phyloP scores from a whole-genome alignment of 768 basidiomycete genomes.

The Lentinus tigrinus region DNA sequence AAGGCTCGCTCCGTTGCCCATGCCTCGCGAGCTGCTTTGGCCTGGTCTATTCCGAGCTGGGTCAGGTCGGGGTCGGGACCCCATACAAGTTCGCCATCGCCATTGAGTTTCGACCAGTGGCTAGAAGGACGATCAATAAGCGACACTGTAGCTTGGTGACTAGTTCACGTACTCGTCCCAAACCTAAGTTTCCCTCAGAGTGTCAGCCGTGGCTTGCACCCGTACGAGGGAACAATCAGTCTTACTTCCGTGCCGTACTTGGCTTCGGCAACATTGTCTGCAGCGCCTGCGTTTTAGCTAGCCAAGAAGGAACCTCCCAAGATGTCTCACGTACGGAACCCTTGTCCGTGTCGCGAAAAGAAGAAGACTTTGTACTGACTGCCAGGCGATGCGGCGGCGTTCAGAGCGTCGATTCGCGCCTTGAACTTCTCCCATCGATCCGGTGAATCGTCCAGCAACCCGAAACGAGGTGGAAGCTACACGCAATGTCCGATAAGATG shows the following conservation, averaged over 20 bases:
- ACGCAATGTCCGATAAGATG: neutral
- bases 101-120: constrained; percentile 60
- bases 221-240: too few species aligned
- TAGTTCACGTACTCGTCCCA: constrained; percentile 54
- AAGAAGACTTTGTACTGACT: constrained; percentile 63
- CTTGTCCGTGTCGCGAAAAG: constrained; percentile 70
- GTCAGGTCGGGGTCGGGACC: constrained; percentile 76
- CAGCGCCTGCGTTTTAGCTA: neutral
- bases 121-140: constrained; percentile 30
- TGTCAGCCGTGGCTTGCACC: too few species aligned
- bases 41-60: constrained; percentile 54
- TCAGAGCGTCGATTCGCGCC: constrained; percentile 44
- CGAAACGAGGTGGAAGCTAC: constrained; percentile 58
- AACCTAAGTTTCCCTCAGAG: constrained; percentile 25
- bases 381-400: constrained; percentile 35
- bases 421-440: constrained; percentile 52
- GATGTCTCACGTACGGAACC: constrained; percentile 51
- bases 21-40: constrained; percentile 38
- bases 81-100: constrained; percentile 68
- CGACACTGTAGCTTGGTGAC: neutral
- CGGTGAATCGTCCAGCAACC: constrained; percentile 49
- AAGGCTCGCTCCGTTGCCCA: constrained; percentile 44
- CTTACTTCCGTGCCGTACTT: constrained; percentile 52
- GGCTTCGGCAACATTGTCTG: constrained; percentile 66
- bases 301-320: neutral